These are phyloP conservation scores for Orbilia oligospora DNA, from an alignment of 2,329 filamentous ascomycete species.

Conservation along the genomic window DNA sequence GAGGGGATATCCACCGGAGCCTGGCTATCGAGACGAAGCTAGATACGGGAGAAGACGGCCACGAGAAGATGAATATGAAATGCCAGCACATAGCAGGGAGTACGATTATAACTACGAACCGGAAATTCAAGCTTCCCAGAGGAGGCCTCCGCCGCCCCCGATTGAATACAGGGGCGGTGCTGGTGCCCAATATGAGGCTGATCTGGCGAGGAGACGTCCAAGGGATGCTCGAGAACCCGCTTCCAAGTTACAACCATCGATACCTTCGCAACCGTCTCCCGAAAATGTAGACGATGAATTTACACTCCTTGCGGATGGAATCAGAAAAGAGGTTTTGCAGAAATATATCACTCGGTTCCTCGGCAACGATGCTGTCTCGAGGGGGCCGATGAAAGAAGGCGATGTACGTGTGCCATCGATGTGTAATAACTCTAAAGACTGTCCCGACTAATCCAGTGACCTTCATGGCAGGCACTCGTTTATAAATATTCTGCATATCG, in stretches of 20 bases:
- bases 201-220: constrained; percentile 9
- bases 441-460: neutral
- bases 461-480: constrained; percentile 17
- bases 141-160: constrained; percentile 42
- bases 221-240: constrained; percentile 27
- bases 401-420: constrained; percentile 35
- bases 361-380: constrained; percentile 44
- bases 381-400: constrained; percentile 40
- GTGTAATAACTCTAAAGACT: neutral
- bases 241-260: constrained; percentile 25
- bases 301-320: constrained; percentile 43
- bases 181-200: constrained; percentile 6
- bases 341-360: constrained; percentile 51
- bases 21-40: constrained; percentile 41
- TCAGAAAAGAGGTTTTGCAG: constrained; percentile 47
- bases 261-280: constrained; percentile 29
- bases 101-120: constrained; percentile 35
- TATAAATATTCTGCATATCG: constrained; percentile 54
- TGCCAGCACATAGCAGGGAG: constrained; percentile 3
- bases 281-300: constrained; percentile 35
- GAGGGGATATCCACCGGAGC: constrained; percentile 33
- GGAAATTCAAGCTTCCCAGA: constrained; percentile 30
- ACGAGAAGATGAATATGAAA: constrained; percentile 45
- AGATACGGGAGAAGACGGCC: constrained; percentile 27
- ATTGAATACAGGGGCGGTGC: constrained; percentile 31